These are phyloP conservation scores for thale cress (Arabidopsis thaliana) DNA, from an alignment of 345 rosid genomes.

Conservation along the genomic window DNA sequence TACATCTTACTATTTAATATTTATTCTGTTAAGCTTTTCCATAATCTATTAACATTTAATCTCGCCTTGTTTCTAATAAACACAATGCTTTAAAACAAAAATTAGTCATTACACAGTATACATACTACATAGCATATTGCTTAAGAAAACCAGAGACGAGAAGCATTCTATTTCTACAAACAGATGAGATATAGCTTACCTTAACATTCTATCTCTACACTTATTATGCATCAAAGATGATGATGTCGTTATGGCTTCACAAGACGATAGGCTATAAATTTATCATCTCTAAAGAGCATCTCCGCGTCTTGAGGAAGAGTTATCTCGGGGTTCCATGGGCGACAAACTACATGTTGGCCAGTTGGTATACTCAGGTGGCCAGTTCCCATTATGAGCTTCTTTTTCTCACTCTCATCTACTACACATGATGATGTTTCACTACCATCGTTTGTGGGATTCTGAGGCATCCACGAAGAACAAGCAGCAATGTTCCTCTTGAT, in stretches of 20 bases:
- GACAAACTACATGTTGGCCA: slow-evolving; percentile 37
- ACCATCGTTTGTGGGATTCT: not conserved
- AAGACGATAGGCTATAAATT: slow-evolving; percentile 37
- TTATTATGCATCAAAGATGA: not conserved
- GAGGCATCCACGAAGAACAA: not conserved
- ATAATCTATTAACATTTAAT: not conserved
- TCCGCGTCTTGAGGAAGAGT: slow-evolving; percentile 36
- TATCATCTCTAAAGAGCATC: slow-evolving; percentile 44
- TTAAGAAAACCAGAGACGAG: not conserved
- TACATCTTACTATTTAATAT: too few species aligned
- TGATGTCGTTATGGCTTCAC: not conserved
- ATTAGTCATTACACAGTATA: not conserved
- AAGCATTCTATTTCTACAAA: not conserved
- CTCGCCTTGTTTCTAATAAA: not conserved
- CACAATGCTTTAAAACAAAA: not conserved
- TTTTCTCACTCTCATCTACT: slow-evolving; percentile 24
- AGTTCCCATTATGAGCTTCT: slow-evolving; percentile 37
- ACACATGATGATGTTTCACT: slow-evolving; percentile 3
- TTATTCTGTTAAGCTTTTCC: not conserved
- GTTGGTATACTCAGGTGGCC: slow-evolving; percentile 9
- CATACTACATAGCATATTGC: not conserved
- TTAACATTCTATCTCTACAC: not conserved
- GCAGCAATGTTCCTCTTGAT: slow-evolving; percentile 1
- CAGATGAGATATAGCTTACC: slow-evolving; percentile 3
- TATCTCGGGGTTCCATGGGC: slow-evolving; percentile 35